Conservation (phyloP, 306 rosid species). For the Castanea crenata region DNA sequence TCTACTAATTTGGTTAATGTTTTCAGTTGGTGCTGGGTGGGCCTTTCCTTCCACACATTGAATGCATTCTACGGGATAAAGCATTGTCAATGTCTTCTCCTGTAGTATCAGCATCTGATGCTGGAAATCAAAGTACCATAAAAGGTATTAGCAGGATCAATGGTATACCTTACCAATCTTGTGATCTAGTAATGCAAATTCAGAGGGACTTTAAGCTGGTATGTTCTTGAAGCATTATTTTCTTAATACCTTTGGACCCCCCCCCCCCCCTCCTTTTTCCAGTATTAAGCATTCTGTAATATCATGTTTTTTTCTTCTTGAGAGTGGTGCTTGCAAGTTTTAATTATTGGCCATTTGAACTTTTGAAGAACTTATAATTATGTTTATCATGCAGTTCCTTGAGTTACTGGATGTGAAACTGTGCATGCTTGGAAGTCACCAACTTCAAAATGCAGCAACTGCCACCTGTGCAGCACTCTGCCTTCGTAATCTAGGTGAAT, state of each 20-base stretch:
- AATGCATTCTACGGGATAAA: conserved; percentile 71
- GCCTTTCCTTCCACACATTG: conserved; percentile 76
- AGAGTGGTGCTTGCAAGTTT: conserved; percentile 6
- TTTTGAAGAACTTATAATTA: conserved; percentile 24
- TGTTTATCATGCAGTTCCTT: conserved; percentile 43
- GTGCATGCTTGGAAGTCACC: conserved; percentile 81
- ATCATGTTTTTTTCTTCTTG: neutral
- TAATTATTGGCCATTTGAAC: conserved; percentile 1
- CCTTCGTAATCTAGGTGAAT: conserved; percentile 61
- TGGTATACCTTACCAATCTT: conserved; percentile 62
- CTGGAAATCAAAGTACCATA: conserved; percentile 46
- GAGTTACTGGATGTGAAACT: conserved; percentile 65
- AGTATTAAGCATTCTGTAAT: neutral
- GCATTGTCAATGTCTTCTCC: conserved; percentile 61
- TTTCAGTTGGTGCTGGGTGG: conserved; percentile 84
- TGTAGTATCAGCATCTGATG: conserved; percentile 60
- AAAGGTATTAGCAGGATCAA: conserved; percentile 45
- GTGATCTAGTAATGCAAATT: conserved; percentile 58
- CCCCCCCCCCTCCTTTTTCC: neutral
- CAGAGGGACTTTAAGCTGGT: conserved; percentile 50
- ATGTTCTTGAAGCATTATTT: conserved; percentile 16
- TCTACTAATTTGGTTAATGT: neutral
- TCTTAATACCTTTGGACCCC: neutral
- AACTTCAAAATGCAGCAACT: conserved; percentile 84
- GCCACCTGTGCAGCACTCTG: conserved; percentile 74